Evolutionary conservation across 345 rosid species (phyloP).

Genomic region (Populus euphratica): DNA sequence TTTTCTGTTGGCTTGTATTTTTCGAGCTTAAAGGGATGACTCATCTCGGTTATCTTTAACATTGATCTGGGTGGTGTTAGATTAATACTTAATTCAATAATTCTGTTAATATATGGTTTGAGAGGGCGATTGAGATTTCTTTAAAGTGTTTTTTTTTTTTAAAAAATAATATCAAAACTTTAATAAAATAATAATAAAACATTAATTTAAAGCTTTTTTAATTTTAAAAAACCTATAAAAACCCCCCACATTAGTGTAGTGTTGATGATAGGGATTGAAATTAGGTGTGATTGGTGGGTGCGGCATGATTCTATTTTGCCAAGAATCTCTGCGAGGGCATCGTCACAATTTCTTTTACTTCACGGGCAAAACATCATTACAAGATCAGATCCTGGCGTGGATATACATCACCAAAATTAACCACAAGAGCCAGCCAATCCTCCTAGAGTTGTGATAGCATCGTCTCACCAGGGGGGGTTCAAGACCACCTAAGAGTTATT

Average conservation of each 20-base stretch:
- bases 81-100: no score
- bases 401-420: background rate
- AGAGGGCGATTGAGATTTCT: no score
- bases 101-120: no score
- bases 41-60: no score
- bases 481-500: background rate
- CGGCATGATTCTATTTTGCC: background rate
- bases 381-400: background rate
- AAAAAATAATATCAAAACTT: no score
- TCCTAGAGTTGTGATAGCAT: background rate
- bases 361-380: no score
- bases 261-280: background rate
- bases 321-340: background rate
- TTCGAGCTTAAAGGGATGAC: background rate
- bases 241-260: background rate
- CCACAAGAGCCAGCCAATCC: no score
- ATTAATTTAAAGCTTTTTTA: no score
- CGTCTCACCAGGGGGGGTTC: conserved; percentile 9
- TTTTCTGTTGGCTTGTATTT: no score
- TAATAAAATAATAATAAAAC: no score
- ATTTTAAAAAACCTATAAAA: no score
- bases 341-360: background rate
- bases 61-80: background rate
- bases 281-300: background rate
- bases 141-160: no score